Percentiles rank a stretch among this genome's conserved stretches.
Evolutionary conservation across 2,329 filamentous ascomycete species (phyloP).

Genomic region (Cordyceps cicadae): DNA sequence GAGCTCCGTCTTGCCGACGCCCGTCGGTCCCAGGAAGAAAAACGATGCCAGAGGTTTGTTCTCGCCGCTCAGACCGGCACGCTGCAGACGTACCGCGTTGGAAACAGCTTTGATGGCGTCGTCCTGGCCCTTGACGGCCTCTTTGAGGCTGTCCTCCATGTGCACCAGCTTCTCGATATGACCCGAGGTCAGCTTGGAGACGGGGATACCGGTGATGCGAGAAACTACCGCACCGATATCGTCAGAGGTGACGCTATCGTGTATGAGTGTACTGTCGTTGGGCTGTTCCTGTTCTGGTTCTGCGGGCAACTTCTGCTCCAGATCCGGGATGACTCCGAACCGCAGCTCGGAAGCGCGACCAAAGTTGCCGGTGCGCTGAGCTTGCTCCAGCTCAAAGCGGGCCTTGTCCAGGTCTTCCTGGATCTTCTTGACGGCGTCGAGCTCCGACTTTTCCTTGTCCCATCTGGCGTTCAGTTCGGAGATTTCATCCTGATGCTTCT

Average conservation of each 20-base stretch:
- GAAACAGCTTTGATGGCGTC: slow-evolving; percentile 86
- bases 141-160: slow-evolving; percentile 84
- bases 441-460: slow-evolving; percentile 82
- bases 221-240: slow-evolving; percentile 92
- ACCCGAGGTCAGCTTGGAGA: slow-evolving; percentile 83
- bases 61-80: slow-evolving; percentile 83
- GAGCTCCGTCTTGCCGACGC: slow-evolving; percentile 93
- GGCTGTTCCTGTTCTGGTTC: slow-evolving; percentile 42
- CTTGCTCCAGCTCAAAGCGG: slow-evolving; percentile 75
- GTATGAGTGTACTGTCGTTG: slow-evolving; percentile 56
- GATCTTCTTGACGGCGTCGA: slow-evolving; percentile 76
- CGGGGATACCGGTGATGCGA: slow-evolving; percentile 83
- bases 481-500: slow-evolving; percentile 68
- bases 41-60: slow-evolving; percentile 89
- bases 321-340: slow-evolving; percentile 74
- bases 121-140: slow-evolving; percentile 85
- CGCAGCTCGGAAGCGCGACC: slow-evolving; percentile 82
- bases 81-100: slow-evolving; percentile 87
- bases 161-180: slow-evolving; percentile 91
- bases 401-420: slow-evolving; percentile 86
- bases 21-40: slow-evolving; percentile 95
- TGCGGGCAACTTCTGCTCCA: slow-evolving; percentile 72
- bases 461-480: slow-evolving; percentile 70
- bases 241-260: slow-evolving; percentile 90
- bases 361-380: slow-evolving; percentile 82